Conservation (phyloP, 257 asterid species). For the Phtheirospermum japonicum region DNA sequence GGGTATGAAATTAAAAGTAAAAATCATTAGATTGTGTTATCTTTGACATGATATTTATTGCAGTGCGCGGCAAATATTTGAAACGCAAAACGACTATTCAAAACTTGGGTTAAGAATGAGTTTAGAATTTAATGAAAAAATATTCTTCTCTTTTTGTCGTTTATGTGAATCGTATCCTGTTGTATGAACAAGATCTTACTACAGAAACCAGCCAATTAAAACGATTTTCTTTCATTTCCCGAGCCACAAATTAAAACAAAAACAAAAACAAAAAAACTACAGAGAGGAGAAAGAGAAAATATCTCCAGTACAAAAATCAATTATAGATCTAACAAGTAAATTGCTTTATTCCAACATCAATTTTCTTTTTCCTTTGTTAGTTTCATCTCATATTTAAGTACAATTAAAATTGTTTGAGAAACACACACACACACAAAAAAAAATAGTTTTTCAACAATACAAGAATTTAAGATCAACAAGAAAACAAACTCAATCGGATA, state of each 20-base stretch:
- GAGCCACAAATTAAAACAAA: neutral
- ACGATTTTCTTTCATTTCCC: neutral
- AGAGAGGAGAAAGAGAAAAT: neutral
- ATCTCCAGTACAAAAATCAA: neutral
- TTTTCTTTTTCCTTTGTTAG: neutral
- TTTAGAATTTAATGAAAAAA: neutral
- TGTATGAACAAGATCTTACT: neutral
- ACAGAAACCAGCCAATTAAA: neutral
- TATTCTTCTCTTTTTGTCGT: no score
- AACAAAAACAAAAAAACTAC: neutral
- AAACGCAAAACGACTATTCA: neutral
- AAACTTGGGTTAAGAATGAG: neutral
- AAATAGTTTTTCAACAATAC: neutral
- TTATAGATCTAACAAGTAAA: neutral
- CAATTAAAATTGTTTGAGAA: neutral
- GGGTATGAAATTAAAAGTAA: neutral
- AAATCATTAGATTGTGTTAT: no score
- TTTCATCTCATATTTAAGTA: neutral
- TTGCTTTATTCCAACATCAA: neutral
- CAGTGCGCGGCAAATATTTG: no score
- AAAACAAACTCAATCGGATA: neutral
- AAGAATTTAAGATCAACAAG: neutral
- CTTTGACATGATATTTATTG: no score
- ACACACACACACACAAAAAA: no score
- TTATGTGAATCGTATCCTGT: no score